Evolutionary conservation across 2,329 filamentous ascomycete genomes (phyloP).

Genomic region (Podosphaera xanthii): DNA sequence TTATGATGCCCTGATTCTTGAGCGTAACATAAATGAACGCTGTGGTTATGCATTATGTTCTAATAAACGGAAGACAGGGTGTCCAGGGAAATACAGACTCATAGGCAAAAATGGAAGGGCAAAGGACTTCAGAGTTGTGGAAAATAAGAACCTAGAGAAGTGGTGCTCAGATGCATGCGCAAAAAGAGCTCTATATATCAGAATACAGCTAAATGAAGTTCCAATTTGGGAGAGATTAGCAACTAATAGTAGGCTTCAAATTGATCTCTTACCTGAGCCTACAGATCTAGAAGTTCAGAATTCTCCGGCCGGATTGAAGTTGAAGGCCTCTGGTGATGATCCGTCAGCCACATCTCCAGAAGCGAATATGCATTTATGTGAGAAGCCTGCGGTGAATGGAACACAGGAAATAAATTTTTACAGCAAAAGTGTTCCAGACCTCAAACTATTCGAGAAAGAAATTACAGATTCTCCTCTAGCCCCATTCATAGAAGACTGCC

Average conservation of each 20-base stretch:
- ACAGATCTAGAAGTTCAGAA: constrained; percentile 11
- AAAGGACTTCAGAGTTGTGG: constrained; percentile 42
- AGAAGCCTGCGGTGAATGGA: constrained; percentile 16
- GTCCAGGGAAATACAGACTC: constrained; percentile 45
- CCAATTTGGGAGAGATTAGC: constrained; percentile 59
- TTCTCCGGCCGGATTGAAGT: constrained; percentile 8
- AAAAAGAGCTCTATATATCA: constrained; percentile 58
- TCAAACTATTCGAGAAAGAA: constrained; percentile 29
- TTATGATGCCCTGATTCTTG: constrained; percentile 70
- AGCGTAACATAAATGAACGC: constrained; percentile 60
- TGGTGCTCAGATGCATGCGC: constrained; percentile 76
- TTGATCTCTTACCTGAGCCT: constrained; percentile 47
- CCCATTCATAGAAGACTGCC: constrained; percentile 18
- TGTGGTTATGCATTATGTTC: constrained; percentile 75
- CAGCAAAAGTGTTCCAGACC: constrained; percentile 17
- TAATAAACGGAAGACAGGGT: constrained; percentile 32
- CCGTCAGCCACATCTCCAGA: too few relatives aligned
- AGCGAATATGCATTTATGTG: constrained; percentile 14
- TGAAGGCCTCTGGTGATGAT: constrained; percentile 22
- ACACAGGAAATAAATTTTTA: background rate
- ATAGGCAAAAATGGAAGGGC: constrained; percentile 25
- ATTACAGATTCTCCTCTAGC: constrained; percentile 19
- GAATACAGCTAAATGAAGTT: constrained; percentile 67
- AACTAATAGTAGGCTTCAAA: constrained; percentile 14
- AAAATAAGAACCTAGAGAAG: constrained; percentile 49